phyloP scores from a whole-genome alignment of 345 rosid species.

The Hibiscus tridactylites region DNA sequence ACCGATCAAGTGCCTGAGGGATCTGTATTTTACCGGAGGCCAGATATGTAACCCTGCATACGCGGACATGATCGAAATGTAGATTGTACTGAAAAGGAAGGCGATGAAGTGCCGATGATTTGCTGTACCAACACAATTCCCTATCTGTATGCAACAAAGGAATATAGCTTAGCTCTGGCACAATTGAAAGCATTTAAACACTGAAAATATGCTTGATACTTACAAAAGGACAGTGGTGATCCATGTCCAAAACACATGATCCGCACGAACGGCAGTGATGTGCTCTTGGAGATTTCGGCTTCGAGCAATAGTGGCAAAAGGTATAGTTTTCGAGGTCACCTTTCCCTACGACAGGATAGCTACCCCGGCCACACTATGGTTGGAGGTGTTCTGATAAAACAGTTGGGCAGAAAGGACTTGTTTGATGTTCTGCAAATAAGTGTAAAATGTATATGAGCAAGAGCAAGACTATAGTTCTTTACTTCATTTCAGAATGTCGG shows the following conservation, averaged over 20 bases:
- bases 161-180: no score
- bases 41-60: constrained; percentile 29
- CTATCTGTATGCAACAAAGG: constrained; percentile 45
- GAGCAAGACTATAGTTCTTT: background rate
- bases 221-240: constrained; percentile 98
- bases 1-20: background rate
- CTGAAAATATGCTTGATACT: constrained; percentile 18
- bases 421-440: no score
- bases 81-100: constrained; percentile 55
- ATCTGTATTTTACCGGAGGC: constrained; percentile 34
- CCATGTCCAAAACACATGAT: constrained; percentile 88
- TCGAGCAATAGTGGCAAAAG: constrained; percentile 37
- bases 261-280: no score
- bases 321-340: constrained; percentile 55
- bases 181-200: no score
- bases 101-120: constrained; percentile 56
- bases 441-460: background rate
- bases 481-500: background rate
- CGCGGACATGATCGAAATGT: background rate
- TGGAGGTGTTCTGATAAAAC: no score
- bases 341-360: constrained; percentile 72
- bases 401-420: no score
- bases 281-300: no score
- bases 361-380: constrained; percentile 78
- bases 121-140: constrained; percentile 86